Base-by-base conservation (phyloP, 805 yeast species). In the Tetrapisispora pingtungensis region DNA sequence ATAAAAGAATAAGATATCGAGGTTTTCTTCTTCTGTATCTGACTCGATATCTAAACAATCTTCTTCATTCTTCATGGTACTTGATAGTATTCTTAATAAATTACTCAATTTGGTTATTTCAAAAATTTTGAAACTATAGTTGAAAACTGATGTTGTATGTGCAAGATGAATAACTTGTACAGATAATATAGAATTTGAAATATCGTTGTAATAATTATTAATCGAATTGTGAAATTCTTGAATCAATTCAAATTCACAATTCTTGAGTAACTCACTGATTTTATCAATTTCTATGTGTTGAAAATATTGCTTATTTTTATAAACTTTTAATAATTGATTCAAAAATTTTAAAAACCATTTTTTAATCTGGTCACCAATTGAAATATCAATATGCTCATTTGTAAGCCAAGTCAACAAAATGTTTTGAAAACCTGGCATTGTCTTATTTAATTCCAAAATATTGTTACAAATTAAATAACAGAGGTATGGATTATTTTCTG, bases 11-110 rank as follows among this genome's bases (percentile, higher is more conserved):
- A 26, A 20, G 27, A 37, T 17, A 37, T 37, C 40, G 4, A 37
- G 20, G 12, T 37, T 37, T 27, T 37, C 40, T 28, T 37, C 40
- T 27, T 37, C 40, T 17, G 40, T 37, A 27, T 37, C 40, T 7
- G 40, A 37, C 12, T 37, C 40, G 3, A 27, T 27, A 26, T 27
- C 40, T 17, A 28, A 18, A 18, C 17, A 37, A 18, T 27, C 17
- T n/a, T 17, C 20, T 13, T 37, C 40, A 18, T 26, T 26, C 15
- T 28, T 37, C 15, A 37, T n/a, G 18, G 33, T 28, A 27, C 17
- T 37, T 18, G 40, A 26, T 17, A 37, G 20, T 4, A 37, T 37
- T 37, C 40, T 26, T 17, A 37, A 27, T 10, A 37, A 17, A n/a
- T n/a, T 28, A 17, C 40, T 37, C 15, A 37, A 15, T 28, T 28